These are phyloP conservation scores for Venustampulla echinocandica DNA, from an alignment of 495 filamentous ascomycete species.

Conservation along the genomic window DNA sequence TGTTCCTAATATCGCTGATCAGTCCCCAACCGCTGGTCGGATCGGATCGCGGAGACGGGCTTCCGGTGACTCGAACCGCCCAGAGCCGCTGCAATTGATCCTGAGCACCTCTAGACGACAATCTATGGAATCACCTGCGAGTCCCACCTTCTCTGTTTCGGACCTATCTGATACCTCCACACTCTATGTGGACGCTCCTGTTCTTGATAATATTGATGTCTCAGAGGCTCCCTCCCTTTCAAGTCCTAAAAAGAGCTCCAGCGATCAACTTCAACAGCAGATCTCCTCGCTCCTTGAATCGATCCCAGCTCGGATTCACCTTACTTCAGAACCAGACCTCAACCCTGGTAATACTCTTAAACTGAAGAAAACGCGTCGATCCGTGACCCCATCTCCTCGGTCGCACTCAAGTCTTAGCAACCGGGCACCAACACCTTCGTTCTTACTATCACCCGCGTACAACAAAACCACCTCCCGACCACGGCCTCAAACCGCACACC, in stretches of 20 bases:
- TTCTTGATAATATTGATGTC: conserved; percentile 15
- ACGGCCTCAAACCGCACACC: conserved; percentile 37
- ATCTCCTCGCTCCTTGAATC: conserved; percentile 75
- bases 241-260: conserved; percentile 37
- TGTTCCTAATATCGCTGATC: conserved; percentile 9
- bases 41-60: conserved; percentile 5
- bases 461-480: conserved; percentile 30
- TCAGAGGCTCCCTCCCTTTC: conserved; percentile 16
- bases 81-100: conserved; percentile 30
- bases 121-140: conserved; percentile 2
- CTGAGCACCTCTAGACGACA: neutral
- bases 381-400: conserved; percentile 34
- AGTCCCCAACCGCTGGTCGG: conserved; percentile 14
- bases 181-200: conserved; percentile 10
- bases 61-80: conserved; percentile 29
- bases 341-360: conserved; percentile 17
- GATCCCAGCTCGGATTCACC: conserved; percentile 71
- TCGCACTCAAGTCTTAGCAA: conserved; percentile 25
- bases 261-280: conserved; percentile 67
- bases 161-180: conserved; percentile 5
- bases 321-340: conserved; percentile 47
- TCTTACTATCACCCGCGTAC: conserved; percentile 58
- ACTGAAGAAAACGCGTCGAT: conserved; percentile 21
- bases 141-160: conserved; percentile 1
- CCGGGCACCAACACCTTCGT: conserved; percentile 54